phyloP scores from a whole-genome alignment of 495 filamentous ascomycete genomes.

The Pyronema domesticum region DNA sequence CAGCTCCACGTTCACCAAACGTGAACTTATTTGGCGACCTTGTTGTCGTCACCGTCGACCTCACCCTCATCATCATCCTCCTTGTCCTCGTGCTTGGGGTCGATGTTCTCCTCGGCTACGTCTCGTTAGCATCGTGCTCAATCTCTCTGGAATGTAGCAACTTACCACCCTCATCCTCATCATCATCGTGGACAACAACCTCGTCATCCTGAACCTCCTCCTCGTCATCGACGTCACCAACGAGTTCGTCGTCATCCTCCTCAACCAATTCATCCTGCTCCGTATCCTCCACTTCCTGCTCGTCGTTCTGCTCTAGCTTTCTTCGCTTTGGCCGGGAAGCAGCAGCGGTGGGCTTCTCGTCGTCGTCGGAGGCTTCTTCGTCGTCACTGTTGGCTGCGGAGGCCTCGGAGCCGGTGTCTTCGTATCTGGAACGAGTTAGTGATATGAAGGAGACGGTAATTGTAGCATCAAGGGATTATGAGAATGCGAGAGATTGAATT shows the following conservation, averaged over 20 bases:
- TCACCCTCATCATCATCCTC: too few species aligned
- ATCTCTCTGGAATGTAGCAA: not conserved
- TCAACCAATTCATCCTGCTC: not conserved
- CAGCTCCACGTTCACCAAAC: too few species aligned
- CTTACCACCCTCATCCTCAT: not conserved
- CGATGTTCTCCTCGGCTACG: too few species aligned
- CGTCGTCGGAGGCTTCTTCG: not conserved
- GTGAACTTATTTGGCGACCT: too few species aligned
- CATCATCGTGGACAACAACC: not conserved
- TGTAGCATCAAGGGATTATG: not conserved
- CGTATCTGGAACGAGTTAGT: not conserved
- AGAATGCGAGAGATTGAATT: not conserved
- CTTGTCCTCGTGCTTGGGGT: too few species aligned
- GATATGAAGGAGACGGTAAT: not conserved
- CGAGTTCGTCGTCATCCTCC: not conserved
- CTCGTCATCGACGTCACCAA: not conserved
- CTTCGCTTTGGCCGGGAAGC: not conserved
- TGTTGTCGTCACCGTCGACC: too few species aligned
- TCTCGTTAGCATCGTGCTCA: too few species aligned
- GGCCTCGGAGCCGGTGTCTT: not conserved
- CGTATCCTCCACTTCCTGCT: not conserved
- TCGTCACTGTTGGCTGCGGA: not conserved
- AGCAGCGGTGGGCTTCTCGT: not conserved
- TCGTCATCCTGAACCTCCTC: not conserved
- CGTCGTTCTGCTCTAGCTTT: not conserved